Evolutionary conservation across 116 monocot genomes (phyloP).

Genomic region (Posidonia oceanica): DNA sequence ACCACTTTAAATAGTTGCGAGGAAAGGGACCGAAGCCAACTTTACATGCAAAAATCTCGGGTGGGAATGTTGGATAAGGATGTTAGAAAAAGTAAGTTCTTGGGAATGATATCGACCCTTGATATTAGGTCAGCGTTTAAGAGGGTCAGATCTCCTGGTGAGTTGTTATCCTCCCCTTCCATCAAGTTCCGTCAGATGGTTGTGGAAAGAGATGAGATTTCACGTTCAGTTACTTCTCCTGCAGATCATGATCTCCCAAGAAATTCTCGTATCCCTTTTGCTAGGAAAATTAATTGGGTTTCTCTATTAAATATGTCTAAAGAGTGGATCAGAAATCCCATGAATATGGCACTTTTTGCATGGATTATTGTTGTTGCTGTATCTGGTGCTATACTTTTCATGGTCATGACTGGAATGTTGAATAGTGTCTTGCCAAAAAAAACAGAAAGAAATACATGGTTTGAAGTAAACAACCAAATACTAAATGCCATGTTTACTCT

Average conservation of each 20-base stretch:
- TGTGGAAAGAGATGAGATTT: constrained; percentile 27
- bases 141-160: constrained; percentile 7
- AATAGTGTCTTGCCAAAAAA: constrained; percentile 45
- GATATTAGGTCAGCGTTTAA: constrained; percentile 6
- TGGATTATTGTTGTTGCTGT: constrained; percentile 57
- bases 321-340: constrained; percentile 56
- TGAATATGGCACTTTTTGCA: constrained; percentile 63
- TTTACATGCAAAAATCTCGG: constrained; percentile 13
- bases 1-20: constrained; percentile 1
- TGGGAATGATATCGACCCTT: constrained; percentile 1
- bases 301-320: constrained; percentile 36
- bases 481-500: constrained; percentile 80
- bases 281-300: constrained; percentile 48
- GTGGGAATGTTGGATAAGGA: constrained; percentile 12
- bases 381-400: constrained; percentile 65
- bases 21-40: constrained; percentile 8
- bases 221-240: constrained; percentile 17
- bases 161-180: constrained; percentile 17
- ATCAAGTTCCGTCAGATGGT: constrained; percentile 24
- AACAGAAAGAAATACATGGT: constrained; percentile 67
- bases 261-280: constrained; percentile 19
- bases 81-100: constrained; percentile 9
- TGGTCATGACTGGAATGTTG: constrained; percentile 86
- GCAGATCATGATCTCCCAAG: constrained; percentile 9
- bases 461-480: constrained; percentile 81